A percentile compares a stretch with the other conserved stretches of the same genome.
Conservation (phyloP, 441 rosid species). For the Adansonia rubrostipa region DNA sequence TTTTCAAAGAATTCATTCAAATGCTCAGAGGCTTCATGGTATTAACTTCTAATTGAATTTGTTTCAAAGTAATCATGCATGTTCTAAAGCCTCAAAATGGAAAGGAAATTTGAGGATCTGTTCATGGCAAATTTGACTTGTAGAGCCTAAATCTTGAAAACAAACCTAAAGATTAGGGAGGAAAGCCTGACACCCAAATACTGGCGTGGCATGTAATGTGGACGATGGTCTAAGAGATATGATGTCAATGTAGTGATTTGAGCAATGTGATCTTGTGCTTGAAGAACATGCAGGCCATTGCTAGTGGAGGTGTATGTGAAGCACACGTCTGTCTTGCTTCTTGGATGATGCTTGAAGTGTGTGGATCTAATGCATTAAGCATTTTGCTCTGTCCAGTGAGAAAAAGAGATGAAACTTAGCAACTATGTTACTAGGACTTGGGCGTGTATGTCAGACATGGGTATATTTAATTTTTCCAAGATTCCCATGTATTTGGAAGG, state of each 20-base stretch:
- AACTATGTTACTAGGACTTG: no score
- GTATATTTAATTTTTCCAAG: no score
- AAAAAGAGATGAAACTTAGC: neutral
- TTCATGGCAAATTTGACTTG: neutral
- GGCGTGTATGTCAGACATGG: no score
- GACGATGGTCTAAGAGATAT: neutral
- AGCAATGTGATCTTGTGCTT: neutral
- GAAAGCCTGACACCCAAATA: neutral
- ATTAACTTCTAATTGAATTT: no score
- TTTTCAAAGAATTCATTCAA: neutral
- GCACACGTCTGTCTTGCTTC: neutral
- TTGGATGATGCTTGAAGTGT: neutral
- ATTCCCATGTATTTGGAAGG: no score
- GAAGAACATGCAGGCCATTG: neutral
- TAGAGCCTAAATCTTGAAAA: neutral
- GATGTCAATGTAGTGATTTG: neutral
- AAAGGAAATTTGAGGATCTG: neutral
- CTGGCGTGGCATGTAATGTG: neutral
- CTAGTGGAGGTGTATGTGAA: no score
- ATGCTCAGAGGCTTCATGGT: neutral
- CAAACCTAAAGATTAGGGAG: neutral
- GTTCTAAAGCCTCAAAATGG: neutral
- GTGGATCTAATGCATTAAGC: neutral
- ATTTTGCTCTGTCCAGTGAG: neutral
- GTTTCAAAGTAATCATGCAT: neutral